Evolutionary conservation across 306 rosid genomes (phyloP).

Genomic region (Pterocarpus macrocarpus): DNA sequence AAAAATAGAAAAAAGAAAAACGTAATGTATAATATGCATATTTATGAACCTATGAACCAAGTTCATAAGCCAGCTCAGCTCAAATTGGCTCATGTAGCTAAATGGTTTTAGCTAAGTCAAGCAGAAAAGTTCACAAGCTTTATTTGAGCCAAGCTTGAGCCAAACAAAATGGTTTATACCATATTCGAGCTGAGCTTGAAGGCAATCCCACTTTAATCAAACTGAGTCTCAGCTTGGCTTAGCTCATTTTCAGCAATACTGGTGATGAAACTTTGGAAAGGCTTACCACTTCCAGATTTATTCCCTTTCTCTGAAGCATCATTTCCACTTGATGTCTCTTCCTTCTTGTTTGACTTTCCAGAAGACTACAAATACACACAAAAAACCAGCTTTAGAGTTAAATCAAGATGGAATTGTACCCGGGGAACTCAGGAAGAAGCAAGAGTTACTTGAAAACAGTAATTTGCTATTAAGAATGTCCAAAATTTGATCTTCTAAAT

Average conservation of each 20-base stretch:
- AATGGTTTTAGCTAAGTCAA: constrained; percentile 18
- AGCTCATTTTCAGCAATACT: constrained; percentile 24
- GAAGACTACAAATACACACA: constrained; percentile 74
- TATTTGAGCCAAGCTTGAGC: constrained; percentile 31
- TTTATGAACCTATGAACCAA: not conserved
- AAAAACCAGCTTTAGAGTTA: constrained; percentile 28
- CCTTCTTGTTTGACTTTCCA: constrained; percentile 76
- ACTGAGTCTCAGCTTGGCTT: not conserved
- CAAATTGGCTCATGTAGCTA: constrained; percentile 15
- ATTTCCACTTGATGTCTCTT: constrained; percentile 52
- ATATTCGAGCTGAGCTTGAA: constrained; percentile 26
- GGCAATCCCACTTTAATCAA: constrained; percentile 8
- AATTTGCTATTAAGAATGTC: constrained; percentile 30
- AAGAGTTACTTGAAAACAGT: constrained; percentile 27
- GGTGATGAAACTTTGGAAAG: constrained; percentile 40
- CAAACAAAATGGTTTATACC: constrained; percentile 30
- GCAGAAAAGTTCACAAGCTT: constrained; percentile 7
- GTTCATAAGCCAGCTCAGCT: not conserved
- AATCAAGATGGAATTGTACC: constrained; percentile 19
- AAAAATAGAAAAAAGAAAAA: too few species aligned
- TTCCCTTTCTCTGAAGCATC: constrained; percentile 56
- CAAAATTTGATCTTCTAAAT: not conserved
- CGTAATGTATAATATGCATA: too few species aligned
- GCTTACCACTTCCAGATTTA: constrained; percentile 60
- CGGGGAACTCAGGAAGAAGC: constrained; percentile 27